phyloP scores from a whole-genome alignment of 306 rosid species.

The Castanospermum australe region DNA sequence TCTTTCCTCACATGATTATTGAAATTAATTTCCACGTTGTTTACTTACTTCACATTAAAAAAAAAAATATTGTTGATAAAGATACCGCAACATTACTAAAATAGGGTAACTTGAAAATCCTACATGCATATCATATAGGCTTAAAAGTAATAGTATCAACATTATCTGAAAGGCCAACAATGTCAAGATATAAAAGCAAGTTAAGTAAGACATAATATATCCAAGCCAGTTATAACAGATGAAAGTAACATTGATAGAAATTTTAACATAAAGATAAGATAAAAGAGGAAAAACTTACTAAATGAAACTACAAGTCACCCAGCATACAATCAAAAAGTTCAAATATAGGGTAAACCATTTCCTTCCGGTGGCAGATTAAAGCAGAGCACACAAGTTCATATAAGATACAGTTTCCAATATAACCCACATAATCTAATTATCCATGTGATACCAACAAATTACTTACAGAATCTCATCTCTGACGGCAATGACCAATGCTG shows the following conservation, averaged over 20 bases:
- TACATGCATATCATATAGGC: not conserved
- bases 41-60: not conserved
- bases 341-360: not conserved
- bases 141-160: not conserved
- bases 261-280: not conserved
- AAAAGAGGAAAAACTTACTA: not conserved
- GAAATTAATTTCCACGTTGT: not conserved
- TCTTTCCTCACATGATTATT: not conserved
- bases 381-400: not conserved
- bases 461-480: slow-evolving; percentile 99
- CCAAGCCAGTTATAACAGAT: not conserved
- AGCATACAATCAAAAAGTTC: not conserved
- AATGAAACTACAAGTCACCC: not conserved
- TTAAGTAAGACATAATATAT: not conserved
- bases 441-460: slow-evolving; percentile 34
- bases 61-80: not conserved
- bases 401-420: slow-evolving; percentile 11
- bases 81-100: not conserved
- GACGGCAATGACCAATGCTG: slow-evolving; percentile 74
- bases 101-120: not conserved
- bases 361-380: not conserved
- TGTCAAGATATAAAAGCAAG: not conserved
- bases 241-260: not conserved
- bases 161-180: not conserved
- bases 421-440: slow-evolving; percentile 11